phyloP scores from a whole-genome alignment of 352 stramenopile species.

The Pythium rhizo-oryzae region DNA sequence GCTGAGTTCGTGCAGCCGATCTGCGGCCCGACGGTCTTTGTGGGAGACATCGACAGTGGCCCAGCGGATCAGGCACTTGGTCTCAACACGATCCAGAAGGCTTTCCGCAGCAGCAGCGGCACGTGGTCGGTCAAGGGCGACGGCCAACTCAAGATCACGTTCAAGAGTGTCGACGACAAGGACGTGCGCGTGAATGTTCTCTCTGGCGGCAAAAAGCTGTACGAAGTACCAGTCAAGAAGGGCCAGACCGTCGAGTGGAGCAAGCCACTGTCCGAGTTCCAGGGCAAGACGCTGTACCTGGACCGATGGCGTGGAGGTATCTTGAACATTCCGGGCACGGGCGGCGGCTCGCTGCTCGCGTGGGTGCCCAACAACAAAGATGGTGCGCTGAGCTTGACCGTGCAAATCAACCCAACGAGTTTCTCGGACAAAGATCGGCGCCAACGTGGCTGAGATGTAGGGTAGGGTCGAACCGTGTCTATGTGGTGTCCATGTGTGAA shows the following conservation, averaged over 20 bases:
- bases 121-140: constrained; percentile 52
- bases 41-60: constrained; percentile 59
- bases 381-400: constrained; percentile 6
- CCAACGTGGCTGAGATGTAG: neutral
- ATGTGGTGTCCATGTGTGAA: neutral
- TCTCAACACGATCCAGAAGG: constrained; percentile 40
- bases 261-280: constrained; percentile 34
- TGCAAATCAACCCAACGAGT: constrained; percentile 23
- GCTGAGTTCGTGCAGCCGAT: constrained; percentile 59
- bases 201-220: constrained; percentile 49
- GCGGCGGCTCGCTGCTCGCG: constrained; percentile 47
- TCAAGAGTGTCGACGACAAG: constrained; percentile 47
- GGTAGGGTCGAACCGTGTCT: neutral
- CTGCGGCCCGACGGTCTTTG: constrained; percentile 45
- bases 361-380: constrained; percentile 25
- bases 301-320: constrained; percentile 71
- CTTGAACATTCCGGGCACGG: constrained; percentile 54
- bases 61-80: constrained; percentile 45
- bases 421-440: constrained; percentile 1
- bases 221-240: constrained; percentile 42
- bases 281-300: constrained; percentile 72
- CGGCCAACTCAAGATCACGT: constrained; percentile 41
- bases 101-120: constrained; percentile 44
- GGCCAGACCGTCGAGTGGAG: constrained; percentile 43
- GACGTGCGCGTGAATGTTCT: constrained; percentile 58